Base-by-base conservation (phyloP, 192 early-diverging fungal species). In the Ramicandelaber brevisporus region DNA sequence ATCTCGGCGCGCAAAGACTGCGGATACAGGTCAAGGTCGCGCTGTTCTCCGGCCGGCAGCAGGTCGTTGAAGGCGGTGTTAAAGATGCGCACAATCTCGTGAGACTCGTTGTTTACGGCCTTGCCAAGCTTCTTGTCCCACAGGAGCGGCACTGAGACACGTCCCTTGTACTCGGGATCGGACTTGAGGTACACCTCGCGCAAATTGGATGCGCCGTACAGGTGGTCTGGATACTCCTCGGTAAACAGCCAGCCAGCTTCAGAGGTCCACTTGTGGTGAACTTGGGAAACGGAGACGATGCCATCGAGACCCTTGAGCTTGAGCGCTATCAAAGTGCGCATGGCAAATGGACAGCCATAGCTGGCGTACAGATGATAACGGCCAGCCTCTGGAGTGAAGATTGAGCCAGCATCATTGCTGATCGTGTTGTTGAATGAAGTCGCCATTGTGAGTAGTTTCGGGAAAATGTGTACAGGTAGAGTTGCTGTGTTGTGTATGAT, bases 71-170 rank as follows among this genome's bases (percentile, higher is more conserved):
- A 86, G 0, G 46, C 65, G 2, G 54, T 55, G 55, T 86, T 82
- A 26, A 86, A 55, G 41, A 81, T 76, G 4, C 74, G 55, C 20
- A 86, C 83, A 27, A 86, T 81, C 39, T 86, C 82, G 7, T 66
- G 70, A 19, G 53, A 59, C 50, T 86, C 82, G 40, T 86, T 86
- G 65, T 78, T 86, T 3, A 70, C 63, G 33, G 83, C 79, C 16
- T 73, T 83, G 15, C 59, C 17, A 6, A 44, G 43, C 41, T 79
- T 73, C 59, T 69, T 81, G 45, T 86, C 82, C 79, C 77, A 84
- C 6, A 86, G 56, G 17, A 84, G 63, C 20, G 82, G 82, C 4
- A 86, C 82, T 3, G 82, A 83, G 44, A 71, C 64, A n/a, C 61
- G 48, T 47, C 49, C 58, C 19, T 26, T 14, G 22, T 62, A 62